These are phyloP conservation scores for Echria macrotheca DNA, from an alignment of 495 filamentous ascomycete genomes.

Conservation along the genomic window DNA sequence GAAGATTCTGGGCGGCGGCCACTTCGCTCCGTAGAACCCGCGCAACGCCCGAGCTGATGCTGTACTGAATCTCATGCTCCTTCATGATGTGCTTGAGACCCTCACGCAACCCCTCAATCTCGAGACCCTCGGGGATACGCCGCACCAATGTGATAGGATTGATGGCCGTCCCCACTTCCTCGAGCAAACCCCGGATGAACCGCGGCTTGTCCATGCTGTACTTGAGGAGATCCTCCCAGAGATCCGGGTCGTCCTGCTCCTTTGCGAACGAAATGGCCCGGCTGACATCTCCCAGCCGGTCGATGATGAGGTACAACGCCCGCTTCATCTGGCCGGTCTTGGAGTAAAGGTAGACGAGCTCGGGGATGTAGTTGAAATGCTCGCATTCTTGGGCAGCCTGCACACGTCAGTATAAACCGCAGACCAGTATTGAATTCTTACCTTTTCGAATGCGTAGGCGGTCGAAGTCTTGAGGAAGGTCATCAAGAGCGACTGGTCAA, in stretches of 20 bases:
- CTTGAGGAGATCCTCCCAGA: conserved; percentile 91
- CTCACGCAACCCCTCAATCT: conserved; percentile 82
- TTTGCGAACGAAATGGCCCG: conserved; percentile 93
- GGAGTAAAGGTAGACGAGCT: conserved; percentile 88
- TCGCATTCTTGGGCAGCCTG: conserved; percentile 76
- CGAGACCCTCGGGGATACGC: conserved; percentile 83
- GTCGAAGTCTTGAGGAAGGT: conserved; percentile 79
- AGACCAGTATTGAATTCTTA: conserved; percentile 6
- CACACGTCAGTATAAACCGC: conserved; percentile 4
- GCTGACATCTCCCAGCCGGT: conserved; percentile 77
- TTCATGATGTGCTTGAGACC: conserved; percentile 80
- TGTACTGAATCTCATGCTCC: conserved; percentile 89
- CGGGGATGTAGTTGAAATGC: conserved; percentile 67
- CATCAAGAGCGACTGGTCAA: conserved; percentile 74
- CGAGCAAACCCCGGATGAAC: conserved; percentile 87
- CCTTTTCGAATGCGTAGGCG: conserved; percentile 72
- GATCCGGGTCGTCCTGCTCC: conserved; percentile 78
- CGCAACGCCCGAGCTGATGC: conserved; percentile 84
- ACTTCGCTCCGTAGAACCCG: conserved; percentile 84
- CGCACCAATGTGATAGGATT: conserved; percentile 84
- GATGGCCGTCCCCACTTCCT: conserved; percentile 89
- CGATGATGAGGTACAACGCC: conserved; percentile 85
- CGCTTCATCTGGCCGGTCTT: conserved; percentile 91
- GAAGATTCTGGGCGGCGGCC: conserved; percentile 67
- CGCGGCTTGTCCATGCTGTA: conserved; percentile 95